These are phyloP conservation scores for Esteya vermicola DNA, from an alignment of 2,329 filamentous ascomycete genomes.

Conservation along the genomic window DNA sequence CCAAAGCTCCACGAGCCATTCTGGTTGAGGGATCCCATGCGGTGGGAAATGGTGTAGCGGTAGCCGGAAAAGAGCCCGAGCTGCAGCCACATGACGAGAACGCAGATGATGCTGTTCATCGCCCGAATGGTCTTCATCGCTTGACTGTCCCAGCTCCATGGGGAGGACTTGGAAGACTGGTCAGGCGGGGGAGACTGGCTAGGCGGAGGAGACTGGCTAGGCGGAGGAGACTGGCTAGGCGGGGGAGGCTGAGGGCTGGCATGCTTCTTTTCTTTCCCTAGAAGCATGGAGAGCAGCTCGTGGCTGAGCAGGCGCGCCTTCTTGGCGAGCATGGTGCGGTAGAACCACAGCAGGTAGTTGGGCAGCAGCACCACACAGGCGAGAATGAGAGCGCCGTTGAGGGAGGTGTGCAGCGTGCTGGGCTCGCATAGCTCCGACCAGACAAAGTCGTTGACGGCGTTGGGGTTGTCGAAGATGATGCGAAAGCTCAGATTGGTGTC, in stretches of 20 bases:
- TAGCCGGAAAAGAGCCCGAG: slow-evolving; percentile 15
- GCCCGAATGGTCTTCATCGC: slow-evolving; percentile 2
- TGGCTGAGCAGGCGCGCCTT: no score
- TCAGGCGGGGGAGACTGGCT: slow-evolving; percentile 1
- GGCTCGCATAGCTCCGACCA: neutral
- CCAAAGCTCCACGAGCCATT: slow-evolving; percentile 17
- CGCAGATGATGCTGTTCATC: slow-evolving; percentile 9
- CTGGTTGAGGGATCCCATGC: slow-evolving; percentile 9
- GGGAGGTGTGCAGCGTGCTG: no score
- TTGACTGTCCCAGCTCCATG: slow-evolving; percentile 4
- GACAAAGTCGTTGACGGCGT: no score
- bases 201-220: no score
- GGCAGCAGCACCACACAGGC: no score
- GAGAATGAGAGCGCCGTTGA: no score
- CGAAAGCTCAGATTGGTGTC: neutral
- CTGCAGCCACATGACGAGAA: slow-evolving; percentile 15
- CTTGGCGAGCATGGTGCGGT: no score
- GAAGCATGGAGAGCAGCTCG: no score
- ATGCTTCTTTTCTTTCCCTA: no score
- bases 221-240: neutral
- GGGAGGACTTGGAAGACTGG: slow-evolving; percentile 4
- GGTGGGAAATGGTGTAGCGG: slow-evolving; percentile 7
- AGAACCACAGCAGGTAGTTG: no score
- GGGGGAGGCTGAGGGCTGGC: no score
- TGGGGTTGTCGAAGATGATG: no score